These are phyloP conservation scores for Boletus rufocinnamomeus DNA, from an alignment of 768 basidiomycete genomes.

Conservation along the genomic window DNA sequence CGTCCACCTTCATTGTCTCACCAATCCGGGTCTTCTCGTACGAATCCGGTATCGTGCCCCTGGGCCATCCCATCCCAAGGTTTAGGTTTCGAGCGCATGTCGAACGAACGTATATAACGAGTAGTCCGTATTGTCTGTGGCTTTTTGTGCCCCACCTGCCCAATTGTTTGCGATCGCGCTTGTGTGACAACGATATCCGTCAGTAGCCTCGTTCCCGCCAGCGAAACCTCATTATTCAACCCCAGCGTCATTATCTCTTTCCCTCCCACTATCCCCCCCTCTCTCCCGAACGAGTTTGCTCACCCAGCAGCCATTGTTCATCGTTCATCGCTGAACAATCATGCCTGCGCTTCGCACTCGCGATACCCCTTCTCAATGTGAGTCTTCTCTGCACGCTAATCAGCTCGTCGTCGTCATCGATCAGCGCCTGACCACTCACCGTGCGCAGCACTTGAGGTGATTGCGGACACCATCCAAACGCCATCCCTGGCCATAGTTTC, in stretches of 20 bases:
- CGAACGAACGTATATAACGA: conserved; percentile 52
- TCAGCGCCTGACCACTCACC: conserved; percentile 21
- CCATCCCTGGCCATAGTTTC: conserved; percentile 59
- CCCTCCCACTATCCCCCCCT: conserved; percentile 35
- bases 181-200: conserved; percentile 54
- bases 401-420: conserved; percentile 2
- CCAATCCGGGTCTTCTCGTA: conserved; percentile 27
- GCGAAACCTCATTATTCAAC: conserved; percentile 46
- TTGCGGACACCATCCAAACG: conserved; percentile 58
- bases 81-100: conserved; percentile 36
- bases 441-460: conserved; percentile 69
- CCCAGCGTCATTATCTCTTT: conserved; percentile 20
- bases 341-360: conserved; percentile 83
- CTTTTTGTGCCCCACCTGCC: conserved; percentile 61
- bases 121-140: conserved; percentile 55
- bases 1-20: conserved; percentile 37
- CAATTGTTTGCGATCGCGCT: conserved; percentile 59
- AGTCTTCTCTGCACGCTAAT: conserved; percentile 22
- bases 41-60: conserved; percentile 24
- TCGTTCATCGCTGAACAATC: conserved; percentile 41
- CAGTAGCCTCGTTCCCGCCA: conserved; percentile 42
- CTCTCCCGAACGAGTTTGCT: conserved; percentile 38
- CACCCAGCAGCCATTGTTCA: conserved; percentile 37
- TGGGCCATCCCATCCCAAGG: conserved; percentile 23
- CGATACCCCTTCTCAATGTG: conserved; percentile 61